Evolutionary conservation across 2,329 filamentous ascomycete genomes (phyloP).

Genomic region (Botrytis sinoallii): DNA sequence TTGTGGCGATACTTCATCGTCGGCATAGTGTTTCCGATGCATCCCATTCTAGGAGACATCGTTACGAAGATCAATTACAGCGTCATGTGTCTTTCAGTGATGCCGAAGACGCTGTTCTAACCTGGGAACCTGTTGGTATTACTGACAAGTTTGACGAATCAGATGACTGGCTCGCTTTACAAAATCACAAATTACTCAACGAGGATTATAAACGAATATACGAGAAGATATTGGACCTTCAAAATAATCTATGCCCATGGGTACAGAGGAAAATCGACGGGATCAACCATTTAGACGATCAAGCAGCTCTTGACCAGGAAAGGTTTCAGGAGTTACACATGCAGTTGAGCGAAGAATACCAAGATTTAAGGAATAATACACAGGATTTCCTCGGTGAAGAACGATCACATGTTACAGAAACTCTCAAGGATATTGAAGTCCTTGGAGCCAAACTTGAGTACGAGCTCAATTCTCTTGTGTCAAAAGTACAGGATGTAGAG

Average conservation of each 20-base stretch:
- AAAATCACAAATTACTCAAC: slow-evolving; percentile 41
- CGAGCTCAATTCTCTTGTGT: slow-evolving; percentile 76
- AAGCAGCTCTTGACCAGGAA: slow-evolving; percentile 60
- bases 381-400: slow-evolving; percentile 69
- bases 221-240: slow-evolving; percentile 50
- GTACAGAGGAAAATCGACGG: slow-evolving; percentile 54
- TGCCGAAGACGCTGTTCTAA: slow-evolving; percentile 70
- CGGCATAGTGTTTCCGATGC: slow-evolving; percentile 55
- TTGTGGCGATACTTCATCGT: slow-evolving; percentile 54
- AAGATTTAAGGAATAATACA: slow-evolving; percentile 62
- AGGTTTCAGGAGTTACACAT: slow-evolving; percentile 66
- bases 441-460: slow-evolving; percentile 86
- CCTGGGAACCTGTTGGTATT: slow-evolving; percentile 57
- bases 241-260: slow-evolving; percentile 57
- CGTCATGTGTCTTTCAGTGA: slow-evolving; percentile 72
- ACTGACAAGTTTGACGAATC: slow-evolving; percentile 37
- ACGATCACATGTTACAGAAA: slow-evolving; percentile 64
- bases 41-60: slow-evolving; percentile 35
- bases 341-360: slow-evolving; percentile 67
- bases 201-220: slow-evolving; percentile 58
- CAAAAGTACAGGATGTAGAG: slow-evolving; percentile 83
- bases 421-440: slow-evolving; percentile 74
- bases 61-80: slow-evolving; percentile 63
- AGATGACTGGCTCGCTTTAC: slow-evolving; percentile 37
- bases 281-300: slow-evolving; percentile 58